These are phyloP conservation scores for Camellia granthamiana DNA, from an alignment of 148 eudicot species.

Conservation along the genomic window DNA sequence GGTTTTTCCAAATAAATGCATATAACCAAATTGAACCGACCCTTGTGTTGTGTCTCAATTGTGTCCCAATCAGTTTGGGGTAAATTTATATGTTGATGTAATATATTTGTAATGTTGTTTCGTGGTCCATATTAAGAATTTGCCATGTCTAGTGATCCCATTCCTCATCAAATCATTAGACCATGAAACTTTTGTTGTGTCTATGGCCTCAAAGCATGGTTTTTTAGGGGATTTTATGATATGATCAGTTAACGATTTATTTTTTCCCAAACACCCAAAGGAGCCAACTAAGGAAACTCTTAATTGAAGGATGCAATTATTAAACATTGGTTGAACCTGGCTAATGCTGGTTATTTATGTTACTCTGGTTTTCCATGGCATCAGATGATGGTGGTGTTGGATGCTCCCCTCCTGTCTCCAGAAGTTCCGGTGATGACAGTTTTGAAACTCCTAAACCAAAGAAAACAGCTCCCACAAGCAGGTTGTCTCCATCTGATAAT, in stretches of 20 bases:
- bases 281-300: not conserved
- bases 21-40: not conserved
- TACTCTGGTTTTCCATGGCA: conserved; percentile 17
- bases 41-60: too few relatives aligned
- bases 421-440: conserved; percentile 24
- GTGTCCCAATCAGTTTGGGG: too few relatives aligned
- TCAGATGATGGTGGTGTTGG: conserved; percentile 41
- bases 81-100: too few relatives aligned
- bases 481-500: conserved; percentile 32
- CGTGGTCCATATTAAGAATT: not conserved
- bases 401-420: conserved; percentile 41
- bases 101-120: not conserved
- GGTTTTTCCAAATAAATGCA: not conserved
- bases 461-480: conserved; percentile 35
- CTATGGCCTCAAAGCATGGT: not conserved
- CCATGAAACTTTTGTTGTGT: not conserved
- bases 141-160: not conserved
- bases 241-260: not conserved
- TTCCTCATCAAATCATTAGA: not conserved
- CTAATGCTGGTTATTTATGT: not conserved
- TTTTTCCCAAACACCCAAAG: not conserved
- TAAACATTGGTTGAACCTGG: not conserved
- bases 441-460: conserved; percentile 46
- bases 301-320: not conserved
- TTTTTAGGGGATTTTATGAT: not conserved